phyloP scores from a whole-genome alignment of 768 basidiomycete genomes.

The Paxillus ammoniavirescens region DNA sequence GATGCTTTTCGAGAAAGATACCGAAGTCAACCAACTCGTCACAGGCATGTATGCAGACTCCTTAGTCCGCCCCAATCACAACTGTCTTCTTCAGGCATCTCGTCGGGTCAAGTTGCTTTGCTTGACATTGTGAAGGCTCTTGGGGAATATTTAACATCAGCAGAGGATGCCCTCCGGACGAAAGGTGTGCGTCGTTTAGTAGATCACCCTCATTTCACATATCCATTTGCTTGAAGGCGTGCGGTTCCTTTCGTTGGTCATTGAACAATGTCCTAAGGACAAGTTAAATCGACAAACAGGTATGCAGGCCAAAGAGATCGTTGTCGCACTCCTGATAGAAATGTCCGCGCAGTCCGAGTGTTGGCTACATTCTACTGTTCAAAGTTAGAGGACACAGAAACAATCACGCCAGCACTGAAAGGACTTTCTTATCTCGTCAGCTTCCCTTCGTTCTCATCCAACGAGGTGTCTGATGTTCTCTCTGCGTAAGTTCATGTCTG shows the following conservation, averaged over 20 bases:
- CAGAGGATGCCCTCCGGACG: slow-evolving; percentile 72
- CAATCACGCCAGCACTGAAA: slow-evolving; percentile 76
- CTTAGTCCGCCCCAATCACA: not conserved
- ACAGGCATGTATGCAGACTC: slow-evolving; percentile 44
- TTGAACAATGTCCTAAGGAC: slow-evolving; percentile 57
- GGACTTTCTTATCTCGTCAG: slow-evolving; percentile 69
- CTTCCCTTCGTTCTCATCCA: slow-evolving; percentile 59
- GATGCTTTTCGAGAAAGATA: slow-evolving; percentile 62
- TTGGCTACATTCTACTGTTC: slow-evolving; percentile 80
- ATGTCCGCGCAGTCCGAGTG: slow-evolving; percentile 62
- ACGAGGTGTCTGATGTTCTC: slow-evolving; percentile 60
- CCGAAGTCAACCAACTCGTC: slow-evolving; percentile 57
- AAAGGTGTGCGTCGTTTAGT: slow-evolving; percentile 57
- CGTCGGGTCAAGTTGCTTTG: slow-evolving; percentile 55
- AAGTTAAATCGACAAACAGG: slow-evolving; percentile 81
- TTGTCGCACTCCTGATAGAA: slow-evolving; percentile 1
- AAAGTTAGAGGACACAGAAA: slow-evolving; percentile 84
- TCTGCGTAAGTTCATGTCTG: slow-evolving; percentile 47
- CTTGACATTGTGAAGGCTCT: slow-evolving; percentile 82
- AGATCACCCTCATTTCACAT: slow-evolving; percentile 1
- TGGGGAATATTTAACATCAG: slow-evolving; percentile 84
- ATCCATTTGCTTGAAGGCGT: slow-evolving; percentile 56
- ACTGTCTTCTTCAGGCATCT: slow-evolving; percentile 41
- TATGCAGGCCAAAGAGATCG: slow-evolving; percentile 34
- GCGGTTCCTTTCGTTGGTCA: slow-evolving; percentile 72